Base-by-base conservation (phyloP, 441 rosid genomes). In the Cnidoscolus chayamansa region DNA sequence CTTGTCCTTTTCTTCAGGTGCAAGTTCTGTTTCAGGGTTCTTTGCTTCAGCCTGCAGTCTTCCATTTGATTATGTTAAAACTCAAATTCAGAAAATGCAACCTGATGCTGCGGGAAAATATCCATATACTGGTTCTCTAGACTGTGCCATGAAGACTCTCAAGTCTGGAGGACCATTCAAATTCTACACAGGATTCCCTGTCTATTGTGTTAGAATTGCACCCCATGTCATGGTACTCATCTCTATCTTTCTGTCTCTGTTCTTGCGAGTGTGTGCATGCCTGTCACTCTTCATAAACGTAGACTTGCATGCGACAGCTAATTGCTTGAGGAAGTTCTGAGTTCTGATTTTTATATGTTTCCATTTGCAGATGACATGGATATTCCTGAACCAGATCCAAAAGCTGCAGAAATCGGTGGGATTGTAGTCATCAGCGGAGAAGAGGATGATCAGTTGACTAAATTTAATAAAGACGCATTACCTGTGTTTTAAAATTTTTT, bases 51-150 rank as follows among this genome's bases (percentile, higher is more conserved):
- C 99, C 47, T 95, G 98, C 86, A 93, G 99, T 88, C 83, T 95
- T 49, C 99, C 99, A 40, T 93, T 95, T 63, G 99, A 95, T 84
- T 95, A 76, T 40, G 98, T 95, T n/a, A 95, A 95, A 82, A 95
- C 99, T 67, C 99, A 95, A 80, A 95, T 95, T 67, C 99, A 95
- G 89, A 95, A 95, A 80, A 93, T 95, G 99, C 98, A 95, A 78
- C 99, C 99, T 4, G 96, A 95, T 74, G 95, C 98, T 35, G 72
- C 82, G 67, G 99, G 99, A 7, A 95, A 91, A 80, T 90, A 80
- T 80, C 99, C 98, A 0, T 91, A 91, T 88, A 86, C 87, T 3
- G 99, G 99, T 56, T 95, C 99, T 48, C 15, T 90, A 50, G 98
- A 95, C 81, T 95, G 97, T 80, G 84, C 81, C 53, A 0, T 88